Evolutionary conservation across 1,284 basidiomycete species (phyloP), one percentile per base, ranked within the genome.

Genomic region (Austroboletus novae-zelandiae): DNA sequence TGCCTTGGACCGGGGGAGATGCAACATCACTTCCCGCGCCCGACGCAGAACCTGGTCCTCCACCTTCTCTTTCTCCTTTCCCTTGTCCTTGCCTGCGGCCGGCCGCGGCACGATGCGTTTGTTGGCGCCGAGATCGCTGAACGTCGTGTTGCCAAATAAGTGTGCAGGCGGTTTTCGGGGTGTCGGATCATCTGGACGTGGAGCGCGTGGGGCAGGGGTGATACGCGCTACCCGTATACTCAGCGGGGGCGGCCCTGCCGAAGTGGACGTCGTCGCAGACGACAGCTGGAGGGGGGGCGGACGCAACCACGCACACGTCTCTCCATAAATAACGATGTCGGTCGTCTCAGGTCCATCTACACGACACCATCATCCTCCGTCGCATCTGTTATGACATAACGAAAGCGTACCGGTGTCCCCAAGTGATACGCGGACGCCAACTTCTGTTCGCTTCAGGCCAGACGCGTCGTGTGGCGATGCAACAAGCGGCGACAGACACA

Each of bases 171-270:
- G 84, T 37, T 76, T 74, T 17, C 88, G 84, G 9, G 86, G 87
- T 2, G 81, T 87, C 0, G 85, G 87, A 54, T 90, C 88, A 56
- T 90, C 87, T 0, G 88, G 87, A 29, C 88, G 75, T 3, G 87
- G 86, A 2, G 54, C 66, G 17, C 54, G 69, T 31, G 60, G 73
- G 0, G 68, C 71, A 23, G 75, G 69, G 9, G 75, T 71, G 51
- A 89, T 74, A 20, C 83, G 79, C 0, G 81, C 83, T 7, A 84
- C 86, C 17, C 74, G 62, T 37, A 89, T 68, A 32, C 72, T 72
- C 14, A 86, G 63, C 2, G 66, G 65, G 18, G 53, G 61, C 6
- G 48, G 45, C 32, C 57, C 49, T 9, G 34, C 34, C 45, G 37
- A 56, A 52, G 46, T 44, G 54, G 58, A 50, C 64, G 61, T 47